Percentiles rank a stretch among this genome's conserved stretches.
phyloP scores from a whole-genome alignment of 2,329 filamentous ascomycete genomes.

The Tolypocladium cylindrosporum region DNA sequence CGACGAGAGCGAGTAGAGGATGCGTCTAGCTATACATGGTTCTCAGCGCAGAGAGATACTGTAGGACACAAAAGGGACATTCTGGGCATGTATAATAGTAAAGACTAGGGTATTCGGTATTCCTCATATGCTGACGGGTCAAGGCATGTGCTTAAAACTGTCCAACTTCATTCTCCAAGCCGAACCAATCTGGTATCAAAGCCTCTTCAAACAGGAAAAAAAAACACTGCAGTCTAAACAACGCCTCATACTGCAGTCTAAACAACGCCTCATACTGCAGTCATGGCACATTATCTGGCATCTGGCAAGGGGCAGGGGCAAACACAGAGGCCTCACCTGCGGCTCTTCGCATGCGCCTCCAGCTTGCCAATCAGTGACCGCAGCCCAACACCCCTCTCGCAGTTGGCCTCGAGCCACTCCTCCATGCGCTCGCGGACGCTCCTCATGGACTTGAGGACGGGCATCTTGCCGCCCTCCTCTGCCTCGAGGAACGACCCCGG shows the following conservation, averaged over 20 bases:
- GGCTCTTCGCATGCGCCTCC: slow-evolving; percentile 36
- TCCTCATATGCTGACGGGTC: background rate
- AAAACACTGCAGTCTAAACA: background rate
- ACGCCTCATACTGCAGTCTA: background rate
- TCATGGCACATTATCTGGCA: background rate
- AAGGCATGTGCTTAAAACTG: background rate
- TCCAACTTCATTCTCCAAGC: background rate
- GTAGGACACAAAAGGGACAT: background rate
- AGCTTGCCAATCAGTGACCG: slow-evolving; percentile 58
- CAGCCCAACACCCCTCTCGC: slow-evolving; percentile 69
- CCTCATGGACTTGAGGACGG: slow-evolving; percentile 61
- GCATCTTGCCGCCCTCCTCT: slow-evolving; percentile 61
- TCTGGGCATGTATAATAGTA: background rate
- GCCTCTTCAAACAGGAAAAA: background rate
- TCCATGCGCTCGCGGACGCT: slow-evolving; percentile 71
- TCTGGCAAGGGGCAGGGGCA: background rate
- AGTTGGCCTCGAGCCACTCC: slow-evolving; percentile 67
- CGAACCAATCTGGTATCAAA: background rate
- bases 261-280: background rate
- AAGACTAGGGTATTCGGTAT: background rate
- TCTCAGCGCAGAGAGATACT: background rate
- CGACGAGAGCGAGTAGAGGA: slow-evolving; percentile 12
- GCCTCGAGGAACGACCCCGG: slow-evolving; percentile 54
- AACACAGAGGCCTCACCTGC: slow-evolving; percentile 12
- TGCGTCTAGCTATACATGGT: background rate